A percentile compares a stretch with the other conserved stretches of the same genome.
These are phyloP conservation scores for Apiospora phragmitis DNA, from an alignment of 2,329 filamentous ascomycete species.

Conservation along the genomic window DNA sequence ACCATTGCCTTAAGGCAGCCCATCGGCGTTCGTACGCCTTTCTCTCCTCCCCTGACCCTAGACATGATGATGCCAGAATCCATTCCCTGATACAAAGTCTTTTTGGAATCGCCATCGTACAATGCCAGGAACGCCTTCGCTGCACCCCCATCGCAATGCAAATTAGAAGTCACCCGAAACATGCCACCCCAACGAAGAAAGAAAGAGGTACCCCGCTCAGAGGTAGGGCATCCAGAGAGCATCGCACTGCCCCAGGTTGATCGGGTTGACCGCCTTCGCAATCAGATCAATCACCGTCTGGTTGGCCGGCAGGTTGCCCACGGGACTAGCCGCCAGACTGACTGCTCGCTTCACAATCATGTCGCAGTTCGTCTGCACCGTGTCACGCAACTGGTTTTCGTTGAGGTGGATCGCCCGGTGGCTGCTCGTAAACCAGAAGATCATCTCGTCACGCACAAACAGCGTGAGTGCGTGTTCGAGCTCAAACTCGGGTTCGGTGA, in stretches of 20 bases:
- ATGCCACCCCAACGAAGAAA: background rate
- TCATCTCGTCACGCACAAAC: conserved; percentile 97
- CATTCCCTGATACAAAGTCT: background rate
- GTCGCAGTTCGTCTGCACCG: conserved; percentile 84
- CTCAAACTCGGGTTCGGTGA: conserved; percentile 86
- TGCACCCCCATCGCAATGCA: background rate
- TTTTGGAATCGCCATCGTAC: background rate
- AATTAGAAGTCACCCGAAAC: background rate
- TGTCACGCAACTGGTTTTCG: conserved; percentile 72
- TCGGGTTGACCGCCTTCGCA: conserved; percentile 88
- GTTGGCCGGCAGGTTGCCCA: conserved; percentile 85
- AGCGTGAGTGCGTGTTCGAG: conserved; percentile 93
- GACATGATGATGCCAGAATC: background rate
- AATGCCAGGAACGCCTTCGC: conserved; percentile 3
- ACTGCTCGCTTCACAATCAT: conserved; percentile 89
- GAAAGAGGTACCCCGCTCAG: conserved; percentile 41
- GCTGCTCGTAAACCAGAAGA: conserved; percentile 87
- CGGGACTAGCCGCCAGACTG: conserved; percentile 75
- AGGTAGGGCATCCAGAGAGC: conserved; percentile 97
- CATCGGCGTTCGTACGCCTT: background rate
- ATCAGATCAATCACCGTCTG: conserved; percentile 96
- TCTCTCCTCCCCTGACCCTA: background rate
- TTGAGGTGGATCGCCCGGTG: conserved; percentile 63
- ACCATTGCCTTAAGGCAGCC: background rate
- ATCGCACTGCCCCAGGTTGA: conserved; percentile 85